Evolutionary conservation across 116 monocot species (phyloP).

Genomic region (Papilionanthe hybrid): DNA sequence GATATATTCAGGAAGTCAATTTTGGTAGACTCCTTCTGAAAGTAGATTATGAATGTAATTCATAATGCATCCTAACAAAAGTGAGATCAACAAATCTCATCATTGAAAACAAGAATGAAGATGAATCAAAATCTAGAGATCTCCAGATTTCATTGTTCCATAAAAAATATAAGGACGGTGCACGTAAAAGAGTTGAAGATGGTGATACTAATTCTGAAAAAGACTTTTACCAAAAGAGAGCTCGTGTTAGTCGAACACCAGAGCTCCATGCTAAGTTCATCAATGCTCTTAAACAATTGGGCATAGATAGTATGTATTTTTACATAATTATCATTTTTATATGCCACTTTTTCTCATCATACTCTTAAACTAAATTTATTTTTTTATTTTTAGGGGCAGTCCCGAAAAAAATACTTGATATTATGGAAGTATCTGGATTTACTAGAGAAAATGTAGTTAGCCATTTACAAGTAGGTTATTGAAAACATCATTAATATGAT

Average conservation of each 20-base stretch:
- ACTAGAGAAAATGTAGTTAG: slow-evolving; percentile 28
- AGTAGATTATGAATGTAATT: too few relatives aligned
- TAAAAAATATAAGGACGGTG: background rate
- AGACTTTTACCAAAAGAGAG: slow-evolving; percentile 5
- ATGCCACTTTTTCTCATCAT: background rate
- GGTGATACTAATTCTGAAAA: slow-evolving; percentile 3
- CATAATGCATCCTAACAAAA: too few relatives aligned
- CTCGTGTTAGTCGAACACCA: slow-evolving; percentile 8
- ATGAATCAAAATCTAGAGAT: background rate
- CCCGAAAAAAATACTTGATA: slow-evolving; percentile 25
- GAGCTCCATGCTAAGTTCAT: slow-evolving; percentile 29
- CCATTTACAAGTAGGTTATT: slow-evolving; percentile 26
- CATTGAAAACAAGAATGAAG: background rate
- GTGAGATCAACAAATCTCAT: too few relatives aligned
- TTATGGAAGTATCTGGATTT: slow-evolving; percentile 18
- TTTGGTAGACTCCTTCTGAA: too few relatives aligned
- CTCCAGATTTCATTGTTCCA: background rate
- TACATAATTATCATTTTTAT: background rate
- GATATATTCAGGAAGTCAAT: too few relatives aligned
- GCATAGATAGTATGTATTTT: slow-evolving; percentile 20
- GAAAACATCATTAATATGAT: background rate
- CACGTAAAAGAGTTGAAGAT: slow-evolving; percentile 4
- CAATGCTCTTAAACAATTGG: slow-evolving; percentile 21
- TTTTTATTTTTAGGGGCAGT: slow-evolving; percentile 22
- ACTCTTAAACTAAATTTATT: background rate